Base-by-base conservation (phyloP, 345 rosid genomes). In the Ailanthus altissimus region DNA sequence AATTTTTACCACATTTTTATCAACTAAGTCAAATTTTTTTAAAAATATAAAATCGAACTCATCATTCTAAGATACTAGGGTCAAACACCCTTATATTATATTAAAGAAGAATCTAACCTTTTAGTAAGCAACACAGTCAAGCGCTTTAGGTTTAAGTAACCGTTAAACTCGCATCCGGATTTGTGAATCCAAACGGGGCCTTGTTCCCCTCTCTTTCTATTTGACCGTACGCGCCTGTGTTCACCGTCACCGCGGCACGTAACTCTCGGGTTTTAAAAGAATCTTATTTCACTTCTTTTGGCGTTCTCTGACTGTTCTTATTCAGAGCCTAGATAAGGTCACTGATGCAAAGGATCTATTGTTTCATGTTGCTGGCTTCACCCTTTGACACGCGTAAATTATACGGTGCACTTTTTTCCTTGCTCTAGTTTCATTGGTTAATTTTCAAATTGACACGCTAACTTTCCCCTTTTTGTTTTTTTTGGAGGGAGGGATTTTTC, bases 241-340 rank as follows among this genome's bases (percentile, higher is more conserved):
- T 42, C 66, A 72, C 40, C 51, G 26, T 43, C 0, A 15, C 12
- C 66, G 14, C 54, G 40, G 21, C 67, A 21, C 26, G 66, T 58
- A 66, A 25, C 67, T 5, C 53, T 15, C 67, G 66, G 58, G 5
- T 23, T 21, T 40, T 13, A 12, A 3, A 67, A 66, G 54, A 73
- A 43, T 58, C 66, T 73, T 58, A 73, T 59, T 43, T 58, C 56
- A 42, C 67, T 32, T 53, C 20, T 53, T 53, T 70, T 10, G 21
- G 65, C 67, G 2, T 16, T 58, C 12, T 43, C 51, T 70, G 60
- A 51, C 67, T 15, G 5, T 23, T 72, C 75, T 43, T 40, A 43
- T 72, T 43, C 66, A 8, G 53, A n/a, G 63, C 32, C 6, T 18
- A 3, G 25, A 64, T 64, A 38, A 13, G 4, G 25, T 20, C 47